phyloP scores from a whole-genome alignment of 768 basidiomycete genomes.

The Hydnum rufescens region DNA sequence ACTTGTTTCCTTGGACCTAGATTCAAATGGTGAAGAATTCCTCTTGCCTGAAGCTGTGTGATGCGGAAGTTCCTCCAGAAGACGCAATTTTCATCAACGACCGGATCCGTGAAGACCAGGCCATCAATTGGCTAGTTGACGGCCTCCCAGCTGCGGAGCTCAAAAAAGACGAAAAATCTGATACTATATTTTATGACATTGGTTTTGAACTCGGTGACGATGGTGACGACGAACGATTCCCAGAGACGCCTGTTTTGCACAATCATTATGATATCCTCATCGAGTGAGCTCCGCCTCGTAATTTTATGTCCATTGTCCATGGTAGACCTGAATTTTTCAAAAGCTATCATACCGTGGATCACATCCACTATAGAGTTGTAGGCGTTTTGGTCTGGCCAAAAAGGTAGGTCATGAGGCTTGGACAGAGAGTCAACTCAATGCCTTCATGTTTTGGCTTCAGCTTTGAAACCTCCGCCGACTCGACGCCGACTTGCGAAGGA shows the following conservation, averaged over 20 bases:
- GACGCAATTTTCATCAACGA: constrained; percentile 83
- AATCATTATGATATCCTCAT: constrained; percentile 86
- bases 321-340: constrained; percentile 7
- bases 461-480: neutral
- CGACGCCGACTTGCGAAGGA: constrained; percentile 7
- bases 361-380: constrained; percentile 64
- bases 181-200: constrained; percentile 82
- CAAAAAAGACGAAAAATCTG: constrained; percentile 58
- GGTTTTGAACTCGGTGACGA: constrained; percentile 76
- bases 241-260: constrained; percentile 50
- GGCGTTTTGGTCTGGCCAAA: constrained; percentile 76
- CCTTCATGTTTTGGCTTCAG: too few relatives aligned
- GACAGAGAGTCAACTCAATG: too few relatives aligned
- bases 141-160: constrained; percentile 88
- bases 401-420: constrained; percentile 23
- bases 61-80: constrained; percentile 34
- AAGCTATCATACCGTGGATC: constrained; percentile 63
- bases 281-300: constrained; percentile 25
- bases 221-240: constrained; percentile 26
- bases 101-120: constrained; percentile 80
- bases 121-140: constrained; percentile 86
- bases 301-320: neutral
- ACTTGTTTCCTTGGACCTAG: constrained; percentile 19
- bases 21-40: constrained; percentile 67
- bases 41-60: constrained; percentile 63